Percentiles rank a stretch among this genome's conserved stretches.
phyloP scores from a whole-genome alignment of 1,139 yeast species.

The Hemisphaericaspora xylofermentans region DNA sequence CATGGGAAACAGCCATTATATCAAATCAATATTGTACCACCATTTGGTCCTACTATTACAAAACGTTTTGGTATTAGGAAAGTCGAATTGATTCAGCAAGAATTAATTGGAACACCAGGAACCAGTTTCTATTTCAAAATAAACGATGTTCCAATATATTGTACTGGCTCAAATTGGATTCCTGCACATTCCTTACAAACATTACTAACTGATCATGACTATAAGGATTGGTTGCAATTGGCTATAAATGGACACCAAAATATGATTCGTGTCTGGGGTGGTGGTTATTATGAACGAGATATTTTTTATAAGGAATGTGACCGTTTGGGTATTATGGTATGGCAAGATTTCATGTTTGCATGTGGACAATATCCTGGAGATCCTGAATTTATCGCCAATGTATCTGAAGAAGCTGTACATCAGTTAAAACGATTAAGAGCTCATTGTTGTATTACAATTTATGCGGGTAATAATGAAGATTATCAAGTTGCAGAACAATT shows the following conservation, averaged over 20 bases:
- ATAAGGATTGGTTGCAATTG: conserved; percentile 31
- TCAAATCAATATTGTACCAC: conserved; percentile 18
- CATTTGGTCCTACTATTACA: conserved; percentile 6
- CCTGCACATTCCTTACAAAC: conserved; percentile 45
- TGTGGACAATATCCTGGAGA: conserved; percentile 49
- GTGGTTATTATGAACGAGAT: conserved; percentile 46
- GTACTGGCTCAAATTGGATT: conserved; percentile 48
- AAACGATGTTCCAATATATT: conserved; percentile 37
- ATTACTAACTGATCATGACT: conserved; percentile 28
- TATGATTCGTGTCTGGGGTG: conserved; percentile 51
- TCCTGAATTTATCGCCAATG: conserved; percentile 27
- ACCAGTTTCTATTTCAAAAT: conserved; percentile 40
- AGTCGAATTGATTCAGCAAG: conserved; percentile 38
- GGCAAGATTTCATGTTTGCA: conserved; percentile 57
- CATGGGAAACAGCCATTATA: conserved; percentile 39
- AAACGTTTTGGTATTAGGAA: conserved; percentile 35
- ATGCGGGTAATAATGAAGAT: conserved; percentile 49
- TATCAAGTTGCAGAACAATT: conserved; percentile 42
- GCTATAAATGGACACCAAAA: conserved; percentile 40
- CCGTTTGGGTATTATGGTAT: conserved; percentile 39
- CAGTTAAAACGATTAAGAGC: conserved; percentile 40
- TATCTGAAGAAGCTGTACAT: conserved; percentile 30
- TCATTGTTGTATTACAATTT: conserved; percentile 32
- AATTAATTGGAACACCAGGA: conserved; percentile 30
- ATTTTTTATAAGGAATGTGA: conserved; percentile 45